These are phyloP conservation scores for Atalantia buxifolia DNA, from an alignment of 345 rosid species.

Conservation along the genomic window DNA sequence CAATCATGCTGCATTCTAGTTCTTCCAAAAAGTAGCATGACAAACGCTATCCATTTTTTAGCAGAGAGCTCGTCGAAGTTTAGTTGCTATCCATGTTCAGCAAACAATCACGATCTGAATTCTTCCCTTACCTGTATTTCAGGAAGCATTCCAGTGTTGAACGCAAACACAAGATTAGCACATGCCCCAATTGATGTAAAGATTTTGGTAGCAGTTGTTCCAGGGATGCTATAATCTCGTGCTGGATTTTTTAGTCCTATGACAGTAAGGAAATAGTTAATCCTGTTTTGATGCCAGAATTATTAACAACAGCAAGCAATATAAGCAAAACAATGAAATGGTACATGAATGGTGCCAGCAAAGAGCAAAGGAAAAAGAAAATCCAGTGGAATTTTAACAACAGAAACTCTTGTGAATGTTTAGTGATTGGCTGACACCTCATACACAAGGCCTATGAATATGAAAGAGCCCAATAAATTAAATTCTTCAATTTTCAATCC, in stretches of 20 bases:
- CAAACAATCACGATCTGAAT: neutral
- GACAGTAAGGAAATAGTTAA: constrained; percentile 3
- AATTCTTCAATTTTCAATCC: neutral
- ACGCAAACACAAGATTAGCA: constrained; percentile 85
- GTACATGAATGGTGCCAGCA: neutral
- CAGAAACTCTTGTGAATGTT: neutral
- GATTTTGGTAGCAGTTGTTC: constrained; percentile 42
- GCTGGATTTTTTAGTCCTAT: constrained; percentile 61
- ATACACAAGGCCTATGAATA: neutral
- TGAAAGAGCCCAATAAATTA: neutral
- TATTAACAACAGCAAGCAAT: neutral
- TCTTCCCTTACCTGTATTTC: constrained; percentile 64
- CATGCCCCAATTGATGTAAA: constrained; percentile 75
- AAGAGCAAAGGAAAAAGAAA: neutral
- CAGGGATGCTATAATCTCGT: constrained; percentile 71
- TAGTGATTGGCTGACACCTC: neutral
- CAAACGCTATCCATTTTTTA: neutral
- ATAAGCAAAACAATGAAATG: neutral
- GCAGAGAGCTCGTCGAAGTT: neutral
- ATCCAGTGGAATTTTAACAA: neutral
- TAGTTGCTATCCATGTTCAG: neutral
- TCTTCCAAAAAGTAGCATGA: neutral
- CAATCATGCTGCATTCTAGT: neutral
- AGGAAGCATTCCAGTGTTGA: constrained; percentile 97
- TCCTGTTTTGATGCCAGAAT: neutral